Conservation (phyloP, 2,329 filamentous ascomycete genomes). For the Bipolaris zeicola region DNA sequence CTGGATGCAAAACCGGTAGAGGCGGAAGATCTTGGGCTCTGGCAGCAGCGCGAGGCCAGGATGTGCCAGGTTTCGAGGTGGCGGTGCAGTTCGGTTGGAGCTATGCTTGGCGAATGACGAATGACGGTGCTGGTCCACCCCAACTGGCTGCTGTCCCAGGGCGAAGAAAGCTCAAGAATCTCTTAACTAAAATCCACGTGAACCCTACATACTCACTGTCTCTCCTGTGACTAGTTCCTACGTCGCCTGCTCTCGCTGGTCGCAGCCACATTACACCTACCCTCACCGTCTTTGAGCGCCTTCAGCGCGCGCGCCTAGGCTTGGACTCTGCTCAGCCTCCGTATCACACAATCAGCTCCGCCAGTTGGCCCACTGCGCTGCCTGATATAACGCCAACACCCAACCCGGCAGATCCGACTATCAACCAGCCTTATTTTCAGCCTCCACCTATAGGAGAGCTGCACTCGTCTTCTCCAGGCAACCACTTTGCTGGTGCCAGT, state of each 20-base stretch:
- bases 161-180: conserved; percentile 13
- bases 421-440: conserved; percentile 5
- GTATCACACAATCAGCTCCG: conserved; percentile 12
- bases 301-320: conserved; percentile 33
- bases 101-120: conserved; percentile 15
- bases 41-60: conserved; percentile 6
- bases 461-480: conserved; percentile 17
- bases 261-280: background rate
- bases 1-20: conserved; percentile 20
- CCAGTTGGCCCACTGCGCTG: conserved; percentile 14
- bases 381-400: conserved; percentile 17
- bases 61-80: conserved; percentile 17
- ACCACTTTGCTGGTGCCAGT: conserved; percentile 1
- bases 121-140: conserved; percentile 11
- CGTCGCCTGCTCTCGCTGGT: conserved; percentile 4
- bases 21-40: conserved; percentile 17
- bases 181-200: conserved; percentile 15
- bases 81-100: conserved; percentile 17
- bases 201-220: background rate
- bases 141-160: conserved; percentile 8
- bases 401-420: conserved; percentile 1
- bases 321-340: conserved; percentile 26
- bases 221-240: conserved; percentile 14
- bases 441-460: conserved; percentile 8
- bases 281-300: conserved; percentile 28